These are phyloP conservation scores for Pythium brachiatum DNA, from an alignment of 352 stramenopile species.

Conservation along the genomic window DNA sequence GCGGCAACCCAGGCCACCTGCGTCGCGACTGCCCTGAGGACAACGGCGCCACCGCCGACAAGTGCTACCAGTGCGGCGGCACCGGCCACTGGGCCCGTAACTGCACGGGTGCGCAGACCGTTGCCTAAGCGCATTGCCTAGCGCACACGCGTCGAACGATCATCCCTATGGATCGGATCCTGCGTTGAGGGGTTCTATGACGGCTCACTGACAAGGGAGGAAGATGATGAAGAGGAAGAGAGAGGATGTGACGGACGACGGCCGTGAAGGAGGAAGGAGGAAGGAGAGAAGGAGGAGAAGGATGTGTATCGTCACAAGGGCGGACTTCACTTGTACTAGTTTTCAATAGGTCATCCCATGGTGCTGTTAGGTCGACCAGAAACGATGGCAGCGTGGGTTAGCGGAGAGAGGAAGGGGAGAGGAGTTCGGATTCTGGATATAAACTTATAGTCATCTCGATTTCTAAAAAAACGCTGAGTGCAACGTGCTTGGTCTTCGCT, in stretches of 20 bases:
- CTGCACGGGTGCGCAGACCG: conserved; percentile 47
- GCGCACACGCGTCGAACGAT: neutral
- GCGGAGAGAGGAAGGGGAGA: conserved; percentile 24
- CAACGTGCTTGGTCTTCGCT: too few species aligned
- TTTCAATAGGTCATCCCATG: conserved; percentile 24
- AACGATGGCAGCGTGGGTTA: conserved; percentile 15
- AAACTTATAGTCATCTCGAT: conserved; percentile 30
- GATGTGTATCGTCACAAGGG: conserved; percentile 30
- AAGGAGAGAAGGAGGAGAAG: conserved; percentile 32
- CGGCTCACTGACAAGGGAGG: neutral
- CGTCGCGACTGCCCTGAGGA: conserved; percentile 81
- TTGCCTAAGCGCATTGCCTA: conserved; percentile 36
- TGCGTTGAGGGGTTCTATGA: neutral
- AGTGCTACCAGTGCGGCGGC: conserved; percentile 83
- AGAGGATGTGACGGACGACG: neutral
- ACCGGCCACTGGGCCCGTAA: conserved; percentile 78
- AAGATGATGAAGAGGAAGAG: neutral
- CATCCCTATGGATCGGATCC: neutral
- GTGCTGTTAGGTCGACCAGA: conserved; percentile 18
- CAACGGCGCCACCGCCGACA: conserved; percentile 60
- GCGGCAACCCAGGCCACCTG: conserved; percentile 62
- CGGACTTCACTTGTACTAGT: conserved; percentile 29
- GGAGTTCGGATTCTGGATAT: conserved; percentile 29
- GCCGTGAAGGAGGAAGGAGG: conserved; percentile 23
- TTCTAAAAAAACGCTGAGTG: conserved; percentile 16